phyloP scores from a whole-genome alignment of 2,329 filamentous ascomycete genomes.

The Colletotrichum aenigma region DNA sequence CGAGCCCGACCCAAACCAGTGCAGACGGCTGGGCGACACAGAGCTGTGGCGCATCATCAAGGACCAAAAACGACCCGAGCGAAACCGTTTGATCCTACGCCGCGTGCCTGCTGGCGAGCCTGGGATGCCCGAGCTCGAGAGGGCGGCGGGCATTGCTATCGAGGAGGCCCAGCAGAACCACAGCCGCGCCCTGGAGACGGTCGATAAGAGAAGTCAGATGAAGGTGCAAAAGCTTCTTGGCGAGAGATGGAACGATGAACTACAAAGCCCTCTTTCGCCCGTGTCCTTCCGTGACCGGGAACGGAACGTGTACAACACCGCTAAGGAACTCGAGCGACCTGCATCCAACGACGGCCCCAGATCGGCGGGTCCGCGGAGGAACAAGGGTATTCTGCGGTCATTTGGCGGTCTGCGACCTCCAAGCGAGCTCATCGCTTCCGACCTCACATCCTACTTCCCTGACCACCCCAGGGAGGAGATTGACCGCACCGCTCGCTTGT shows the following conservation, averaged over 20 bases:
- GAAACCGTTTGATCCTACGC: conserved; percentile 87
- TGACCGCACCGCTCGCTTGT: conserved; percentile 92
- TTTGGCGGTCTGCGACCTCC: conserved; percentile 94
- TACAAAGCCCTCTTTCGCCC: conserved; percentile 87
- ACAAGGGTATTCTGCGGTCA: conserved; percentile 68
- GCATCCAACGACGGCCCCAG: conserved; percentile 46
- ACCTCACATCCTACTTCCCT: conserved; percentile 96
- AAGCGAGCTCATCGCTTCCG: conserved; percentile 96
- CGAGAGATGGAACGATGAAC: conserved; percentile 79
- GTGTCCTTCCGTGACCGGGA: conserved; percentile 74
- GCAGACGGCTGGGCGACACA: conserved; percentile 81
- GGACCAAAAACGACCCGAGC: conserved; percentile 81
- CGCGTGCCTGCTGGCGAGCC: conserved; percentile 94
- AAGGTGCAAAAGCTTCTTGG: conserved; percentile 92
- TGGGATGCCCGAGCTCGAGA: conserved; percentile 82
- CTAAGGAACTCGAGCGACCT: conserved; percentile 62
- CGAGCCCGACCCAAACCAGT: conserved; percentile 81
- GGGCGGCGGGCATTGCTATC: conserved; percentile 86
- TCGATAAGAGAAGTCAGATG: conserved; percentile 78
- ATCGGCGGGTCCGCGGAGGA: conserved; percentile 33
- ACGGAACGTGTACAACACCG: conserved; percentile 66
- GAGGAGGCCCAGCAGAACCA: conserved; percentile 83
- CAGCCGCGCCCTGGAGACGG: conserved; percentile 62
- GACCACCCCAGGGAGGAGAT: conserved; percentile 94
- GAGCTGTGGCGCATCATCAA: conserved; percentile 93